Base-by-base conservation (phyloP, 2,329 filamentous ascomycete species). In the Claviceps arundinis region DNA sequence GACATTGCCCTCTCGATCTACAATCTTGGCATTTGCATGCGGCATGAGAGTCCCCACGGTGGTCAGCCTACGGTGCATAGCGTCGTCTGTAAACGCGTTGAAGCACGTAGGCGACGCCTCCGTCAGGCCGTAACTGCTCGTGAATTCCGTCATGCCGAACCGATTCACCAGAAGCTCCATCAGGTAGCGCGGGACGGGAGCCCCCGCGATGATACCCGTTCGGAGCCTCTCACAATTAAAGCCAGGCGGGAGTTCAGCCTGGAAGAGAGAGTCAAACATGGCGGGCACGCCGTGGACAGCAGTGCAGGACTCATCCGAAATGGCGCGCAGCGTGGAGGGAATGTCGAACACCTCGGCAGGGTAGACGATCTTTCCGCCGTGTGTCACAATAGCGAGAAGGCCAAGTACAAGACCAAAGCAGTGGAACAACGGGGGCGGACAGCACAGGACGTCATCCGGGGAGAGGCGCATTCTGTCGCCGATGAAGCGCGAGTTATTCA, bases 401-500 rank as follows among this genome's bases (percentile, higher is more conserved):
- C 87, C 87, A 3, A 89, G 77, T 1, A 90, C 85, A 7, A 91
- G 77, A 1, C 87, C 87, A 62, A 91, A 91, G 70, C 86, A 91
- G 70, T 93, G 88, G 72, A 93, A 93, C 3, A 93, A 74, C 0
- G 88, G 87, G 0, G 87, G 87, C 3, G 87, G 87, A 64, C 87
- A 93, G 71, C 87, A 91, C 11, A 93, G 73, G 7, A 83, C 72
- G 61, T 90, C 85, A 46, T 73, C 70, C 2, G 77, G 68, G 0
- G 78, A 81, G 16, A 91, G 73, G 5, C 78, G 74, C 83, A 89
- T 85, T 44, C 85, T 78, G 65, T 88, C 84, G 51, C 85, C 86
- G 48, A 85, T 83, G 68, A 85, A 85, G 34, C 81, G 77, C 7
- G 80, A 75, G 63, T 85, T 85, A 64, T 85, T 85, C 54, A 81